Conservation (phyloP, 2,329 filamentous ascomycete genomes). For the Alternaria alternata region DNA sequence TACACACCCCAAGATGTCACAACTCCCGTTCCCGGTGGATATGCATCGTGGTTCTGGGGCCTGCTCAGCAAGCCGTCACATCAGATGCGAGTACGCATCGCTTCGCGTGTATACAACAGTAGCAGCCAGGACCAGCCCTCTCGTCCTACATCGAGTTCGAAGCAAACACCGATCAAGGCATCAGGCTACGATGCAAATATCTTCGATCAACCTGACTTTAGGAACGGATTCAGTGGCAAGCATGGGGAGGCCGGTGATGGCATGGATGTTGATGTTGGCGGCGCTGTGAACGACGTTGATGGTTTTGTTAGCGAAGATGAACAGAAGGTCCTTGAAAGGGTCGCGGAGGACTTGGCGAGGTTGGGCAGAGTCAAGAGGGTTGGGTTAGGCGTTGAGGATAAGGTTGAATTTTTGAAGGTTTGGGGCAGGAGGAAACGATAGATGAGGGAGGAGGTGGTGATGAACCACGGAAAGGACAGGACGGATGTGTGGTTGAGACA, state of each 20-base stretch:
- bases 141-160: constrained; percentile 1
- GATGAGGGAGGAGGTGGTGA: not conserved
- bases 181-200: constrained; percentile 45
- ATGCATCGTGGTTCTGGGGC: constrained; percentile 81
- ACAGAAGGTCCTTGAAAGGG: constrained; percentile 74
- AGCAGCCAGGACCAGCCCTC: constrained; percentile 29
- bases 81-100: constrained; percentile 89
- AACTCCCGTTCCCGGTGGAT: constrained; percentile 82
- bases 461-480: not conserved
- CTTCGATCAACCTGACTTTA: constrained; percentile 40
- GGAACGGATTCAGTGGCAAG: constrained; percentile 25
- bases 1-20: constrained; percentile 91
- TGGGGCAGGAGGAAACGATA: constrained; percentile 61
- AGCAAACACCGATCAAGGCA: constrained; percentile 21
- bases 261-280: constrained; percentile 25
- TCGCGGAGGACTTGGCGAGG: constrained; percentile 86
- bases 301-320: constrained; percentile 58
- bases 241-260: constrained; percentile 25
- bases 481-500: not conserved
- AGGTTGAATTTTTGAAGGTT: constrained; percentile 79
- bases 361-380: constrained; percentile 89
- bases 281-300: not conserved
- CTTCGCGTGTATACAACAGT: constrained; percentile 69
- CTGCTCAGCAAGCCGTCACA: constrained; percentile 85
- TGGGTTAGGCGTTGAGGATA: constrained; percentile 82